Evolutionary conservation across 371 early-diverging fungal genomes (phyloP).

Genomic region (Dipsacomyces acuminosporus): DNA sequence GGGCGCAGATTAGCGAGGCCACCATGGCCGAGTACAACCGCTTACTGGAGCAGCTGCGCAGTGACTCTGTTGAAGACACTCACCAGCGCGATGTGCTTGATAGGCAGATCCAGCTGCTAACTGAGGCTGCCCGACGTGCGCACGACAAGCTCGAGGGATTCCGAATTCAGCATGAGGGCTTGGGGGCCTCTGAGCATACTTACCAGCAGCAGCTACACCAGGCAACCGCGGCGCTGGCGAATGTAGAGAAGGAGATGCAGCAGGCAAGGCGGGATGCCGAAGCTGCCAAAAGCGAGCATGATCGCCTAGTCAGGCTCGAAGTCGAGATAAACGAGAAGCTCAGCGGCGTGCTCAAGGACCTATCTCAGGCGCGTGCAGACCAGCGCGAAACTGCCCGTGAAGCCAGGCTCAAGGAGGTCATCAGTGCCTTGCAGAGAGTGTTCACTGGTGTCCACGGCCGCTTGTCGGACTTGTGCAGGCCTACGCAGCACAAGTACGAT

Average conservation of each 20-base stretch:
- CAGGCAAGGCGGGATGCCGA: slow-evolving; percentile 35
- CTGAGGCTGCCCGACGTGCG: slow-evolving; percentile 56
- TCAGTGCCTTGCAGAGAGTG: slow-evolving; percentile 76
- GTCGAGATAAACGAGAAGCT: slow-evolving; percentile 78
- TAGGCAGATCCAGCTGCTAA: slow-evolving; percentile 61
- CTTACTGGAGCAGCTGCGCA: slow-evolving; percentile 65
- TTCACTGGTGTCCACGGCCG: slow-evolving; percentile 92
- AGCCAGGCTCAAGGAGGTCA: slow-evolving; percentile 63
- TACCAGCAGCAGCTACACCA: slow-evolving; percentile 45
- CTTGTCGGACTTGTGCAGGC: slow-evolving; percentile 84
- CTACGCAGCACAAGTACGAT: slow-evolving; percentile 91
- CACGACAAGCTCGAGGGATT: slow-evolving; percentile 57
- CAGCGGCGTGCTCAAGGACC: slow-evolving; percentile 60
- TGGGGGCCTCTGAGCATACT: slow-evolving; percentile 52
- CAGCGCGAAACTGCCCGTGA: slow-evolving; percentile 80
- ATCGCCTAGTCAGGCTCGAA: slow-evolving; percentile 55
- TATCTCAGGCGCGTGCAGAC: slow-evolving; percentile 77
- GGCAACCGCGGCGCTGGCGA: slow-evolving; percentile 33
- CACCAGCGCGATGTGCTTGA: slow-evolving; percentile 63
- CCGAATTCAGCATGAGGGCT: slow-evolving; percentile 49
- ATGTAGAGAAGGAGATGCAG: slow-evolving; percentile 36
- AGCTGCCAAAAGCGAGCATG: slow-evolving; percentile 47
- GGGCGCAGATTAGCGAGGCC: slow-evolving; percentile 17
- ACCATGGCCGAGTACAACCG: slow-evolving; percentile 21
- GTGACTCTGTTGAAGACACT: slow-evolving; percentile 59